phyloP scores from a whole-genome alignment of 164 flowering plant species.

The Dillenia turbinata region DNA sequence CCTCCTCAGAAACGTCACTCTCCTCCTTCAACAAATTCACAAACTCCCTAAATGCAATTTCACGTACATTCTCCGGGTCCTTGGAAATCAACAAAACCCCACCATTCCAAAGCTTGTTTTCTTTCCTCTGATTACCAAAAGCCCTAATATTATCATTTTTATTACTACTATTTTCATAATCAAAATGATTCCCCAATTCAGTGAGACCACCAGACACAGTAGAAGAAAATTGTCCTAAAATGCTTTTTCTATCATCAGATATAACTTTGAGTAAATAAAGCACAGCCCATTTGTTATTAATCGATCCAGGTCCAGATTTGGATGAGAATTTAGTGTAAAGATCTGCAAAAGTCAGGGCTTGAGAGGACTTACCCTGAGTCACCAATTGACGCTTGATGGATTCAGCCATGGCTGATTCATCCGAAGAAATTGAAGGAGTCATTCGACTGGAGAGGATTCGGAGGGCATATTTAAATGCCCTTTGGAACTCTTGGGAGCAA shows the following conservation, averaged over 20 bases:
- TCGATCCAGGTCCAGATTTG: constrained; percentile 64
- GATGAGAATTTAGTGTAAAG: constrained; percentile 67
- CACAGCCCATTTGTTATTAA: constrained; percentile 78
- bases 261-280: constrained; percentile 76
- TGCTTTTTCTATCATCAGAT: constrained; percentile 53
- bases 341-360: constrained; percentile 87
- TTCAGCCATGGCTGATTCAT: constrained; percentile 81
- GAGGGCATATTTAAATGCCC: constrained; percentile 60
- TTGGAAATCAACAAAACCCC: constrained; percentile 73
- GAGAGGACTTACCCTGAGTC: constrained; percentile 77
- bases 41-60: constrained; percentile 74
- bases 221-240: constrained; percentile 25
- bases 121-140: constrained; percentile 15
- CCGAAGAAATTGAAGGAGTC: constrained; percentile 77
- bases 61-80: constrained; percentile 76
- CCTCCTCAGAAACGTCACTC: constrained; percentile 75
- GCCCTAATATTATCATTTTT: constrained; percentile 16
- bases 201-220: constrained; percentile 48
- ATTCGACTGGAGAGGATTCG: constrained; percentile 82
- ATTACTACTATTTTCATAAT: constrained; percentile 1
- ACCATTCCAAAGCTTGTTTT: constrained; percentile 41
- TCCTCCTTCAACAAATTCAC: constrained; percentile 67
- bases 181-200: constrained; percentile 16
- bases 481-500: constrained; percentile 27
- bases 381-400: constrained; percentile 88